Evolutionary conservation across 1,284 basidiomycete species (phyloP).

Genomic region (Thecaphora thlaspeos): DNA sequence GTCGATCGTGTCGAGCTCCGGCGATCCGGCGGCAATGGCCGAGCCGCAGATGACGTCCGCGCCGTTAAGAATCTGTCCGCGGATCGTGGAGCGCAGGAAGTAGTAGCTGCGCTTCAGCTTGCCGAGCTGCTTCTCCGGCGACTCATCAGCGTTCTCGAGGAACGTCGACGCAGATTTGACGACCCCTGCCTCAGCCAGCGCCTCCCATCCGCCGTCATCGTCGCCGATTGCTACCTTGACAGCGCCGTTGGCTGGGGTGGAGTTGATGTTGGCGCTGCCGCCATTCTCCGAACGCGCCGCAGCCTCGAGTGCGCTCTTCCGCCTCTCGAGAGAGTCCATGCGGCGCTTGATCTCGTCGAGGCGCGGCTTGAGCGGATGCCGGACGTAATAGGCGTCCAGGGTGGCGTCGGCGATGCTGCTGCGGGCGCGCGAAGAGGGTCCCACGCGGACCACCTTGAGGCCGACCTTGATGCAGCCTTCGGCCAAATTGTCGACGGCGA

Average conservation of each 20-base stretch:
- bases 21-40: constrained; percentile 41
- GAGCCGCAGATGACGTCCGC: constrained; percentile 59
- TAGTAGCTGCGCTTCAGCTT: constrained; percentile 44
- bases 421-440: constrained; percentile 64
- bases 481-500: constrained; percentile 88
- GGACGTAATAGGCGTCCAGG: constrained; percentile 68
- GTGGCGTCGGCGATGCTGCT: constrained; percentile 66
- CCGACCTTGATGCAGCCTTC: constrained; percentile 66
- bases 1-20: constrained; percentile 64
- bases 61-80: constrained; percentile 55
- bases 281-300: neutral
- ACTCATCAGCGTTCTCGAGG: constrained; percentile 17
- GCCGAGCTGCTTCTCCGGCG: constrained; percentile 25
- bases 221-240: too few relatives aligned
- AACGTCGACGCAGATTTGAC: constrained; percentile 8
- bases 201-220: neutral
- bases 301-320: constrained; percentile 25
- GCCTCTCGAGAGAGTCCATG: constrained; percentile 22
- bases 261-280: too few relatives aligned
- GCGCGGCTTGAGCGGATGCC: constrained; percentile 65
- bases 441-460: constrained; percentile 75
- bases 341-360: constrained; percentile 58
- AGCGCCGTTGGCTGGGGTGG: too few relatives aligned
- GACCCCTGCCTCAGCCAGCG: neutral
- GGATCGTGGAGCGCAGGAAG: constrained; percentile 51